These are phyloP conservation scores for Apophysomyces elegans DNA, from an alignment of 371 early-diverging fungal genomes.

Conservation along the genomic window DNA sequence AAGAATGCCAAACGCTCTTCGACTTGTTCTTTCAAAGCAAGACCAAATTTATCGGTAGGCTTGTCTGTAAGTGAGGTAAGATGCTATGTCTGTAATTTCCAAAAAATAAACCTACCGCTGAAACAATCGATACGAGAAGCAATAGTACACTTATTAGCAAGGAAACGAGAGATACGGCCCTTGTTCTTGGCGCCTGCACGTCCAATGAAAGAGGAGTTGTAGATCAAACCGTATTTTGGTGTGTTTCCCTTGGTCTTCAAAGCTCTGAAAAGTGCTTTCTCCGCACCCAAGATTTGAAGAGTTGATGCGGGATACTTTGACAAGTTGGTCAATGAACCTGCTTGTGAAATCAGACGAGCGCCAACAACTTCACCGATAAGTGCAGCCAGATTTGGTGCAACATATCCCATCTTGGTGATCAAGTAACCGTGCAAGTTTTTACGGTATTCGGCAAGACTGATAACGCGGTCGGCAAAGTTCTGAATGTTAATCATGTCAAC, in stretches of 20 bases:
- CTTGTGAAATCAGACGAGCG: slow-evolving; percentile 95
- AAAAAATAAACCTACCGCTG: slow-evolving; percentile 42
- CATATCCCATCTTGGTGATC: slow-evolving; percentile 91
- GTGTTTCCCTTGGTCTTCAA: slow-evolving; percentile 98
- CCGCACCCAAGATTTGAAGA: slow-evolving; percentile 99
- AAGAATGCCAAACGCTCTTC: slow-evolving; percentile 96
- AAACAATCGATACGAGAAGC: slow-evolving; percentile 99
- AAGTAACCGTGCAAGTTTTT: slow-evolving; percentile 91
- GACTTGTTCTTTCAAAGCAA: slow-evolving; percentile 93
- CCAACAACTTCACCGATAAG: slow-evolving; percentile 97
- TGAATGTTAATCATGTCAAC: slow-evolving; percentile 95
- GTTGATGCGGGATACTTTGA: slow-evolving; percentile 98
- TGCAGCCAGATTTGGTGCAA: slow-evolving; percentile 98
- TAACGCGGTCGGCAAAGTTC: slow-evolving; percentile 92
- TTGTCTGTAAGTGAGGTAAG: slow-evolving; percentile 36
- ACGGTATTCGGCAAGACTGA: slow-evolving; percentile 91
- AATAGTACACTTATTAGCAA: slow-evolving; percentile 98
- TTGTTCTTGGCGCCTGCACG: slow-evolving; percentile 96
- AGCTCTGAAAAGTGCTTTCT: slow-evolving; percentile 98
- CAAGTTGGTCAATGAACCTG: slow-evolving; percentile 96
- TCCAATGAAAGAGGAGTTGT: slow-evolving; percentile 95
- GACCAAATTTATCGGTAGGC: slow-evolving; percentile 93
- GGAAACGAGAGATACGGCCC: slow-evolving; percentile 97
- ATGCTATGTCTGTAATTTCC: neutral
- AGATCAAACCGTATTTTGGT: slow-evolving; percentile 99